A percentile compares a stretch with the other conserved stretches of the same genome.
phyloP scores from a whole-genome alignment of 495 filamentous ascomycete species.

The Neurospora discreta region DNA sequence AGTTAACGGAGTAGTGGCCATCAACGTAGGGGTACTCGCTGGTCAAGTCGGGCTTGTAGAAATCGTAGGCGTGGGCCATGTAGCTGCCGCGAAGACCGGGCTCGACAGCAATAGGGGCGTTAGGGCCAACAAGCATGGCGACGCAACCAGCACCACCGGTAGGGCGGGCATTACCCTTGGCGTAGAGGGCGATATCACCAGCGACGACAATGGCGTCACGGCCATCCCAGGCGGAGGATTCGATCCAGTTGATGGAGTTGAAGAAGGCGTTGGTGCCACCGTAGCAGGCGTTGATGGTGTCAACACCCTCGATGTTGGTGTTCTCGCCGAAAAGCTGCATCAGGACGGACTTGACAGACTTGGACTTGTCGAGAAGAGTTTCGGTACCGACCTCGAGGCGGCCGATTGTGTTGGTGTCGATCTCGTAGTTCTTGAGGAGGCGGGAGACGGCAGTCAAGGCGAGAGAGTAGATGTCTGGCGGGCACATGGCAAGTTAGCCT shows the following conservation, averaged over 20 bases:
- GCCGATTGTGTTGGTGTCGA: slow-evolving; percentile 82
- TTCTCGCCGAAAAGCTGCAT: slow-evolving; percentile 91
- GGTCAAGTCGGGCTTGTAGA: slow-evolving; percentile 97
- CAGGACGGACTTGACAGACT: slow-evolving; percentile 98
- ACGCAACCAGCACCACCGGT: slow-evolving; percentile 94
- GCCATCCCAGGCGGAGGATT: slow-evolving; percentile 97
- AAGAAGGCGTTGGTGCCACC: slow-evolving; percentile 96
- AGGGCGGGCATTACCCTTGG: slow-evolving; percentile 88
- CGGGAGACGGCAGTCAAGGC: slow-evolving; percentile 80
- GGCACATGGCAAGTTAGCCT: slow-evolving; percentile 16
- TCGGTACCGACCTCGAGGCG: slow-evolving; percentile 96
- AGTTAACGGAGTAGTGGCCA: slow-evolving; percentile 86
- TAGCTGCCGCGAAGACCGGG: slow-evolving; percentile 85
- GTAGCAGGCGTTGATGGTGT: slow-evolving; percentile 96
- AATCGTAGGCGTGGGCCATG: slow-evolving; percentile 94
- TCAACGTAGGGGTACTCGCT: slow-evolving; percentile 98
- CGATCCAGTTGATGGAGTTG: slow-evolving; percentile 95
- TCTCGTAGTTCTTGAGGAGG: slow-evolving; percentile 84
- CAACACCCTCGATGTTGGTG: slow-evolving; percentile 91
- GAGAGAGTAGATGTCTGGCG: slow-evolving; percentile 92
- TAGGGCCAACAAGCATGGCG: slow-evolving; percentile 86
- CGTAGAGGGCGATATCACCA: slow-evolving; percentile 96
- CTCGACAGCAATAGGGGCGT: slow-evolving; percentile 86
- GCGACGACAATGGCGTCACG: slow-evolving; percentile 87
- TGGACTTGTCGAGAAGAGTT: slow-evolving; percentile 98